phyloP scores from a whole-genome alignment of 805 yeast species.

The Schwanniomyces sp. region DNA sequence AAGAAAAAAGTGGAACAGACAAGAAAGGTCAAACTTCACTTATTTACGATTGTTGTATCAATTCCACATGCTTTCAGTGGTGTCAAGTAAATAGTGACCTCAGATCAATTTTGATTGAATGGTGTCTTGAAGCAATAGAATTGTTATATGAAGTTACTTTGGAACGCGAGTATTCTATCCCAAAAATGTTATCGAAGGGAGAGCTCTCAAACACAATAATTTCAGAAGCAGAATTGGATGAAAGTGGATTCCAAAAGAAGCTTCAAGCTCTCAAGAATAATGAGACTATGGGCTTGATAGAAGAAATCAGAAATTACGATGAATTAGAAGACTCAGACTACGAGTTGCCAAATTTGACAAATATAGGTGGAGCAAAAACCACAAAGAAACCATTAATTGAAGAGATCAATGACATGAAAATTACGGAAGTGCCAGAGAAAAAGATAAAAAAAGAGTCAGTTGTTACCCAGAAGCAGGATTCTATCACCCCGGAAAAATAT shows the following conservation, averaged over 20 bases:
- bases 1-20: slow-evolving; percentile 56
- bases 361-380: slow-evolving; percentile 14
- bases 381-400: slow-evolving; percentile 48
- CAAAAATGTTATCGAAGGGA: slow-evolving; percentile 76
- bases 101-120: slow-evolving; percentile 67
- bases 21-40: slow-evolving; percentile 65
- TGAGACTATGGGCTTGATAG: slow-evolving; percentile 44
- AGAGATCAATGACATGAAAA: slow-evolving; percentile 41
- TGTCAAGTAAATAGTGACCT: slow-evolving; percentile 57
- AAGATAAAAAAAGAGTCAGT: background rate
- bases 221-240: slow-evolving; percentile 42
- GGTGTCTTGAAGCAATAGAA: slow-evolving; percentile 83
- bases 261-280: slow-evolving; percentile 35
- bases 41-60: slow-evolving; percentile 80
- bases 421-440: background rate
- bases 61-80: slow-evolving; percentile 63
- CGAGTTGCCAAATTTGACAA: slow-evolving; percentile 29
- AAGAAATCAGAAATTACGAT: slow-evolving; percentile 31
- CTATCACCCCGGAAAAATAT: background rate
- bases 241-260: slow-evolving; percentile 35
- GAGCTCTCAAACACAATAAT: slow-evolving; percentile 46
- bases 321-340: slow-evolving; percentile 17
- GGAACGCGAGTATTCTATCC: slow-evolving; percentile 64
- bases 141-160: slow-evolving; percentile 46
- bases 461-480: background rate